Percentiles rank a stretch among this genome's conserved stretches.
Evolutionary conservation across 768 basidiomycete species (phyloP).

Genomic region (Trametes sanguinea): DNA sequence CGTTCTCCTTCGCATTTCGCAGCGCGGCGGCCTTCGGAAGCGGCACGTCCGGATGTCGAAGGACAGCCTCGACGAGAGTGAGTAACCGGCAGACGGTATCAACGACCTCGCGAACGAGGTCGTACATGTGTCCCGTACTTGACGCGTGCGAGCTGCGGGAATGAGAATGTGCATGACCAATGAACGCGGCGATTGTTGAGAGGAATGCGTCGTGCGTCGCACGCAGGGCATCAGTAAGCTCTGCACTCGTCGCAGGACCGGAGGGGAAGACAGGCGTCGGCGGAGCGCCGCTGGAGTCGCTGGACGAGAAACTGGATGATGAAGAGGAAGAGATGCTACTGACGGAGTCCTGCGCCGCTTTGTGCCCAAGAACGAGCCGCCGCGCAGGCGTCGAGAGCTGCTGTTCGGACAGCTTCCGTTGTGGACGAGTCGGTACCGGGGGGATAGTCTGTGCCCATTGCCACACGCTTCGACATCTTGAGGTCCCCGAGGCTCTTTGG

Average conservation of each 20-base stretch:
- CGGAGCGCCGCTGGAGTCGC: slow-evolving; percentile 50
- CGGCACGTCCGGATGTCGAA: slow-evolving; percentile 72
- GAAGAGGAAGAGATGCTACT: slow-evolving; percentile 79
- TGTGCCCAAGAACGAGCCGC: slow-evolving; percentile 19
- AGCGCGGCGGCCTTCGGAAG: slow-evolving; percentile 64
- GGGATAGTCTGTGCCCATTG: slow-evolving; percentile 41
- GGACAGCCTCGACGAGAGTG: slow-evolving; percentile 87
- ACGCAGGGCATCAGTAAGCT: slow-evolving; percentile 78
- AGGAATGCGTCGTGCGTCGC: slow-evolving; percentile 87
- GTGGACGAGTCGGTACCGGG: slow-evolving; percentile 33
- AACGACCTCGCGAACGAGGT: slow-evolving; percentile 92
- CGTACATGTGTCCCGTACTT: slow-evolving; percentile 91
- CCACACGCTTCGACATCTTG: slow-evolving; percentile 35
- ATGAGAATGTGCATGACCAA: slow-evolving; percentile 95
- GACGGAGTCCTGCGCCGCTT: slow-evolving; percentile 45
- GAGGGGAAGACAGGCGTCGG: slow-evolving; percentile 61
- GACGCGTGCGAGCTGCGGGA: slow-evolving; percentile 88
- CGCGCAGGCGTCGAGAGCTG: slow-evolving; percentile 15
- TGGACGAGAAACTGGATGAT: slow-evolving; percentile 65
- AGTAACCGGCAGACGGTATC: slow-evolving; percentile 92
- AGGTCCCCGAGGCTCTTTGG: slow-evolving; percentile 59
- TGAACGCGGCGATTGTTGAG: slow-evolving; percentile 95
- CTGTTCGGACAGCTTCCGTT: slow-evolving; percentile 18
- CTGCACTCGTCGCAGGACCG: slow-evolving; percentile 67
- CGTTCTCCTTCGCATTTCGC: slow-evolving; percentile 68